phyloP scores from a whole-genome alignment of 768 basidiomycete genomes.

The Boletus rubropictus region DNA sequence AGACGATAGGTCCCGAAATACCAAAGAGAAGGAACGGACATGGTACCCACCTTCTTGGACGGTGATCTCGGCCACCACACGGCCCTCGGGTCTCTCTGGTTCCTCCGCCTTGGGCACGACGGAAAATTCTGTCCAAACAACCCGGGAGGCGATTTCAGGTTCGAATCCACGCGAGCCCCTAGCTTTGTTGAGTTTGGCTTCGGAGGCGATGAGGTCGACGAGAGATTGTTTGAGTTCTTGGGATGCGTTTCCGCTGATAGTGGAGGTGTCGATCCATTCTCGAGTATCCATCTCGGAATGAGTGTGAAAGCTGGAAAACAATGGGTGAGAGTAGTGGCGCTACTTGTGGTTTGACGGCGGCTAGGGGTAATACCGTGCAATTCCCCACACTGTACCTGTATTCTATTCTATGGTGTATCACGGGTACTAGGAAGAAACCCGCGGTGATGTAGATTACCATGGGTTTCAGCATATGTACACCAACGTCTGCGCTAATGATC shows the following conservation, averaged over 20 bases:
- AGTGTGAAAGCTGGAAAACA: neutral
- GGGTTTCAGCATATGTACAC: no score
- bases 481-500: no score
- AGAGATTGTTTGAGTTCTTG: slow-evolving; percentile 24
- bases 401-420: no score
- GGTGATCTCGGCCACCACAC: slow-evolving; percentile 40
- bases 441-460: no score
- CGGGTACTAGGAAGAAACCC: no score
- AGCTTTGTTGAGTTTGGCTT: slow-evolving; percentile 5
- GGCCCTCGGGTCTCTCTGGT: slow-evolving; percentile 35
- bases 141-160: slow-evolving; percentile 16
- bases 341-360: no score
- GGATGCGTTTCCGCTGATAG: slow-evolving; percentile 28
- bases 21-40: neutral
- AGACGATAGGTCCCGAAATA: neutral
- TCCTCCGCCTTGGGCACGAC: slow-evolving; percentile 41
- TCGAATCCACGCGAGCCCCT: slow-evolving; percentile 20
- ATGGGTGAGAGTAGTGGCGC: neutral
- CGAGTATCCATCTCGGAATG: slow-evolving; percentile 7
- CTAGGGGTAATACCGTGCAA: no score
- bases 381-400: no score
- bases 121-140: slow-evolving; percentile 39
- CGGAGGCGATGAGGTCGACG: slow-evolving; percentile 13
- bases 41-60: slow-evolving; percentile 37
- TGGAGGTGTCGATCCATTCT: slow-evolving; percentile 15